Percentiles rank a stretch among this genome's conserved stretches.
phyloP scores from a whole-genome alignment of 345 rosid genomes.

The Salix exigua region DNA sequence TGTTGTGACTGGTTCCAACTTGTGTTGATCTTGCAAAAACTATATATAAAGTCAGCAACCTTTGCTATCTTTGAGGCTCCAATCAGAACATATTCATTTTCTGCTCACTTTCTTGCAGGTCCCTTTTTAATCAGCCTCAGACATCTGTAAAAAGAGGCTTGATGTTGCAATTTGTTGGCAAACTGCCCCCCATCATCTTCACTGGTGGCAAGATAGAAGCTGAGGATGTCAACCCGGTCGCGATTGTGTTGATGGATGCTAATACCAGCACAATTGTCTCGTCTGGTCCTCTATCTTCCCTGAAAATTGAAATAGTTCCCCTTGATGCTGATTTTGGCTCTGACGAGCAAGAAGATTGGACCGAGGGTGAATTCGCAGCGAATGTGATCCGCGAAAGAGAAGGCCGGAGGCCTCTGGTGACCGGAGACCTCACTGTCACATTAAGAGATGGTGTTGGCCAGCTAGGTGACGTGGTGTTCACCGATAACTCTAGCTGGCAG shows the following conservation, averaged over 20 bases:
- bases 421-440: conserved; percentile 49
- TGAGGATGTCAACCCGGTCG: conserved; percentile 39
- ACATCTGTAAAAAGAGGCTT: conserved; percentile 32
- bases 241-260: conserved; percentile 46
- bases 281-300: conserved; percentile 47
- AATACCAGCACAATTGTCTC: conserved; percentile 26
- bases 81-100: background rate
- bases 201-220: conserved; percentile 53
- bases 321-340: conserved; percentile 58
- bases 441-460: conserved; percentile 48
- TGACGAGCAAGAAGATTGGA: conserved; percentile 50
- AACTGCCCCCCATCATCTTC: conserved; percentile 40
- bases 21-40: background rate
- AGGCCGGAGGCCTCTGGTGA: conserved; percentile 63
- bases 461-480: conserved; percentile 43
- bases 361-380: conserved; percentile 35
- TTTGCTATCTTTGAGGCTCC: background rate
- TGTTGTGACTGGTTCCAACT: background rate
- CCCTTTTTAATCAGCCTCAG: conserved; percentile 26
- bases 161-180: conserved; percentile 41
- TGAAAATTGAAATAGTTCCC: conserved; percentile 53
- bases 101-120: conserved; percentile 12
- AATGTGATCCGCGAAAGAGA: conserved; percentile 52
- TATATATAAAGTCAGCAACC: background rate
- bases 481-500: conserved; percentile 87